Conservation (phyloP, 2,329 filamentous ascomycete genomes). For the Cordyceps javanica region DNA sequence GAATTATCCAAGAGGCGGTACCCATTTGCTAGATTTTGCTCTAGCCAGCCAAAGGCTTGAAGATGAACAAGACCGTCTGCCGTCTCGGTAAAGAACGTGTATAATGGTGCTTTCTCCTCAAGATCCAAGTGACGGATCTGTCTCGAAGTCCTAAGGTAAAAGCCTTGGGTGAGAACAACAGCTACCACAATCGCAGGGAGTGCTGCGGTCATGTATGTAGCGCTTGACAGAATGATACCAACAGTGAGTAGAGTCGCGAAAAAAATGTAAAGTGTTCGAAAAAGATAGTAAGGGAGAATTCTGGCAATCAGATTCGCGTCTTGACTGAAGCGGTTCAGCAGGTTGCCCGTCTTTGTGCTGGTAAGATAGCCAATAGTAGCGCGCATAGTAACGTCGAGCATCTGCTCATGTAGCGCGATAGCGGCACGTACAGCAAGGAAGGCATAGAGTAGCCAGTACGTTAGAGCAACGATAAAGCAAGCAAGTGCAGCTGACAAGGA, state of each 20-base stretch:
- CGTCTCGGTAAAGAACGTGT: background rate
- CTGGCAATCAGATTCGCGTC: background rate
- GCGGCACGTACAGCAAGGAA: background rate
- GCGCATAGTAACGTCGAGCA: background rate
- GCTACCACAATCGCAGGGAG: background rate
- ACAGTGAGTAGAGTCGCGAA: background rate
- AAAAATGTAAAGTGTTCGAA: background rate
- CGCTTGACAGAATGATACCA: background rate
- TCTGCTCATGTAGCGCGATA: background rate
- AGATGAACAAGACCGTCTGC: background rate
- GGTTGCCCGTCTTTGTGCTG: background rate
- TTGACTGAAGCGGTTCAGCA: conserved; percentile 4
- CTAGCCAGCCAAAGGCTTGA: background rate
- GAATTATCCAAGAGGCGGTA: background rate
- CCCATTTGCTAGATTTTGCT: background rate
- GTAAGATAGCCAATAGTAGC: background rate
- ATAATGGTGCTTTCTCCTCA: background rate
- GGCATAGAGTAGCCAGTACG: background rate
- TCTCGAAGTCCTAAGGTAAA: conserved; percentile 3
- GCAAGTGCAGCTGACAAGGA: background rate
- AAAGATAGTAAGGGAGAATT: background rate
- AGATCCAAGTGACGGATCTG: conserved; percentile 3
- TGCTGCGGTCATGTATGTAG: background rate
- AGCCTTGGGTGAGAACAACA: background rate
- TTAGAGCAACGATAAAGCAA: background rate